Base-by-base conservation (phyloP, 768 basidiomycete genomes). In the Suillus clintonianus region DNA sequence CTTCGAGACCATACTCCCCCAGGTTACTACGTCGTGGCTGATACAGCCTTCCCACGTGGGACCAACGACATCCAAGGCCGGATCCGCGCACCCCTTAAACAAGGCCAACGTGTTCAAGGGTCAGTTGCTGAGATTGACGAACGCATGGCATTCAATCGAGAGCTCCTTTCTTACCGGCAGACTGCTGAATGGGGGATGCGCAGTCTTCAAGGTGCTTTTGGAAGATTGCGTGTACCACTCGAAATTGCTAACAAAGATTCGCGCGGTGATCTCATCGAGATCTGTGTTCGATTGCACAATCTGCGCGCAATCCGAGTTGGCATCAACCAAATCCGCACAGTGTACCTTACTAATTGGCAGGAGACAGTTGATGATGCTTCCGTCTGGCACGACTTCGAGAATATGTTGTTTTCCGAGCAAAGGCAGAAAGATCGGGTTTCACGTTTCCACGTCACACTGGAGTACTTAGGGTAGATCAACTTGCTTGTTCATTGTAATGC, bases 61-160 rank as follows among this genome's bases (percentile, higher is more conserved):
- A n/a, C n/a, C n/a, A n/a, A n/a, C n/a, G n/a, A n/a, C n/a, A n/a
- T n/a, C n/a, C n/a, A n/a, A n/a, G n/a, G n/a, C n/a, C n/a, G n/a
- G n/a, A n/a, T n/a, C n/a, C n/a, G n/a, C n/a, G n/a, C n/a, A n/a
- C 32, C 32, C 7, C 32, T 32, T 7, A 32, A 32, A 32, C 65
- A 78, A 81, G 68, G 81, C 80, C 1, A 83, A 83, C 70, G 90
- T 89, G 90, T 89, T 48, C 19, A 85, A 72, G 5, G 5, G 10
- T 41, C 61, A 13, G 1, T 47, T 0, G 8, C 27, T 4, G 30
- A 34, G n/a, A 30, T 32, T 48, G 19, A n/a, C 0, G 36, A 57
- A 5, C 17, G 36, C 10, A 39, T 19, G 32, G n/a, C 8, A 19
- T 22, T 30, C n/a, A 5, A 1, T 5, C 3, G 11, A 19, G 5